These are phyloP conservation scores for Fragilaria crotonensis DNA, from an alignment of 108 stramenopile species.

Conservation along the genomic window DNA sequence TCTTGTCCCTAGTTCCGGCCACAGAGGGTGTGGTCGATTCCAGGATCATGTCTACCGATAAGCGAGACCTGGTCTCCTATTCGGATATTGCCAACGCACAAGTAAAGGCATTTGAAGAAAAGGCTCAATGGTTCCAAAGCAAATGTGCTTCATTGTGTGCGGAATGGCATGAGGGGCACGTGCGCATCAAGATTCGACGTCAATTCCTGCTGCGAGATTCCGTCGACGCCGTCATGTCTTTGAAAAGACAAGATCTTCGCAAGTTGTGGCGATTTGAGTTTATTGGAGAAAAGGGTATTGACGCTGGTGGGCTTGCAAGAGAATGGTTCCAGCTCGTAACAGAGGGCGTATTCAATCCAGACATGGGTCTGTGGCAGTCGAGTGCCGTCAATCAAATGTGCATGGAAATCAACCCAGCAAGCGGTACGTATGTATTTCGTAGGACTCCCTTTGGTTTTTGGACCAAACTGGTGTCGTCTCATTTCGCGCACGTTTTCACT, in stretches of 20 bases:
- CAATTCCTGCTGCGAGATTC: conserved; percentile 64
- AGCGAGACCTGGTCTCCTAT: conserved; percentile 57
- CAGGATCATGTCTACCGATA: conserved; percentile 39
- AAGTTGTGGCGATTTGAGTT: conserved; percentile 94
- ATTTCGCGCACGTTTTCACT: no score
- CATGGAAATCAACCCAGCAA: conserved; percentile 60
- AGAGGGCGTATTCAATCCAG: conserved; percentile 93
- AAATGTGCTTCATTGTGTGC: conserved; percentile 73
- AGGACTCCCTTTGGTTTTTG: no score
- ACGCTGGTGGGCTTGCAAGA: conserved; percentile 94
- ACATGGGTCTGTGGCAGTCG: conserved; percentile 89
- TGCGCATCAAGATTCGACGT: conserved; percentile 78
- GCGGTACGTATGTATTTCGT: conserved; percentile 47
- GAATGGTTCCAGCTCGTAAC: conserved; percentile 95
- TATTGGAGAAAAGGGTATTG: conserved; percentile 94
- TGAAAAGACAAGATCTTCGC: conserved; percentile 82
- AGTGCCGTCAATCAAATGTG: conserved; percentile 69
- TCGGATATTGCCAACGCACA: conserved; percentile 64
- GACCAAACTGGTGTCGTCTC: no score
- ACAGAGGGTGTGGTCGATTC: conserved; percentile 57
- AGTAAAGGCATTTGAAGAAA: conserved; percentile 63
- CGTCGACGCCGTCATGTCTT: conserved; percentile 69
- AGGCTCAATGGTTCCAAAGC: conserved; percentile 82
- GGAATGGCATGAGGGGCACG: conserved; percentile 87
- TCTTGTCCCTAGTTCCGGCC: conserved; percentile 49